These are phyloP conservation scores for Mollisiaceae sp. DNA, from an alignment of 2,329 filamentous ascomycete species.

Conservation along the genomic window DNA sequence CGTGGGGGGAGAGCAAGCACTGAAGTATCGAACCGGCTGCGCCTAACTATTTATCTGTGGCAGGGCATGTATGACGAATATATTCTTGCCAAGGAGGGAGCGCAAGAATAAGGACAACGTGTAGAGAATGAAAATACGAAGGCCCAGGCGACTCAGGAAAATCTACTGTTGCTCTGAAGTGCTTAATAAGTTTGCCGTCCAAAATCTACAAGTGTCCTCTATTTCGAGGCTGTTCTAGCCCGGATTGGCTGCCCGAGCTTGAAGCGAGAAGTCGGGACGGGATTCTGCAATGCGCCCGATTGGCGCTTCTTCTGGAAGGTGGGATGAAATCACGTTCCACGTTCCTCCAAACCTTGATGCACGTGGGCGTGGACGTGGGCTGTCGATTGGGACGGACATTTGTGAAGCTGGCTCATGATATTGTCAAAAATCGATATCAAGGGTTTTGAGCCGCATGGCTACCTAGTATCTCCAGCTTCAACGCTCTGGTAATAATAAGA, in stretches of 20 bases:
- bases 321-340: conserved; percentile 1
- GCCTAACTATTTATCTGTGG: conserved; percentile 26
- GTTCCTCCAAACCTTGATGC: no score
- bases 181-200: conserved; percentile 20
- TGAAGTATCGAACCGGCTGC: conserved; percentile 25
- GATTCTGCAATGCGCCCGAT: not conserved
- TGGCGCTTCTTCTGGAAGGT: conserved; percentile 4
- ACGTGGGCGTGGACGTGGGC: not conserved
- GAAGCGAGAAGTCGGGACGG: not conserved
- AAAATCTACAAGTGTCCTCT: conserved; percentile 29
- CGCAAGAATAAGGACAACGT: conserved; percentile 19
- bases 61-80: conserved; percentile 27
- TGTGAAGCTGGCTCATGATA: not conserved
- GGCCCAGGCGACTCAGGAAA: conserved; percentile 15
- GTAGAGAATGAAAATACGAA: conserved; percentile 14
- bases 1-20: not conserved
- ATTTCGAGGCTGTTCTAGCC: conserved; percentile 17
- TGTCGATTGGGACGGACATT: not conserved
- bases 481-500: not conserved
- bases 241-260: conserved; percentile 17
- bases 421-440: not conserved
- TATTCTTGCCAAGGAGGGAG: conserved; percentile 19
- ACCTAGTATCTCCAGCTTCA: not conserved
- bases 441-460: not conserved
- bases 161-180: conserved; percentile 3